phyloP scores from a whole-genome alignment of 495 filamentous ascomycete genomes.

The Achaetomiella virescens region DNA sequence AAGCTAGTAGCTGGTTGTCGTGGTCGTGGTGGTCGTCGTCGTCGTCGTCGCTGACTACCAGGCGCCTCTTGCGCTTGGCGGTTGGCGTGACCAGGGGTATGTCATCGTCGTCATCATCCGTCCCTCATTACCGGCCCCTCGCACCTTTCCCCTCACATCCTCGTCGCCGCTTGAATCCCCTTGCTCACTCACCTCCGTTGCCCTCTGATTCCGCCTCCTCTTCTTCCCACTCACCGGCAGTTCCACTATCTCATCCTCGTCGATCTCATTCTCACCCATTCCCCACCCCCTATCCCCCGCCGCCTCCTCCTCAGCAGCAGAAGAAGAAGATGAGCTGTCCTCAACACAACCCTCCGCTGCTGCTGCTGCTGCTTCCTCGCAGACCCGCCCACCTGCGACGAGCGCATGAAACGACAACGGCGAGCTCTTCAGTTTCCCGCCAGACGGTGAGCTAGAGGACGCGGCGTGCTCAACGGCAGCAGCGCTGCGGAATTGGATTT shows the following conservation, averaged over 20 bases:
- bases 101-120: conserved; percentile 13
- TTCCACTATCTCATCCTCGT: neutral
- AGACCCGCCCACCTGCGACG: conserved; percentile 1
- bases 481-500: no score
- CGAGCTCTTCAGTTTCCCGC: neutral
- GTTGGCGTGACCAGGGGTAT: conserved; percentile 14
- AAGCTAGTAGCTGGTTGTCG: neutral
- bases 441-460: neutral
- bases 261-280: no score
- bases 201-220: neutral
- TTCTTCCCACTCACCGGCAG: neutral
- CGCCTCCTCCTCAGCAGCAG: neutral
- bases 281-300: no score
- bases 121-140: neutral
- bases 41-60: conserved; percentile 7
- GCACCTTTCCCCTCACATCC: neutral
- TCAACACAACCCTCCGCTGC: neutral
- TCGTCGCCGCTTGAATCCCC: neutral
- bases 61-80: conserved; percentile 1
- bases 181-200: neutral
- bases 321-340: neutral
- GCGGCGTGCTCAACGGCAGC: neutral
- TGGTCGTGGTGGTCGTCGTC: conserved; percentile 10
- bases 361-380: neutral
- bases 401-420: conserved; percentile 9